Conservation (phyloP, 495 filamentous ascomycete species). For the Neurospora discreta region DNA sequence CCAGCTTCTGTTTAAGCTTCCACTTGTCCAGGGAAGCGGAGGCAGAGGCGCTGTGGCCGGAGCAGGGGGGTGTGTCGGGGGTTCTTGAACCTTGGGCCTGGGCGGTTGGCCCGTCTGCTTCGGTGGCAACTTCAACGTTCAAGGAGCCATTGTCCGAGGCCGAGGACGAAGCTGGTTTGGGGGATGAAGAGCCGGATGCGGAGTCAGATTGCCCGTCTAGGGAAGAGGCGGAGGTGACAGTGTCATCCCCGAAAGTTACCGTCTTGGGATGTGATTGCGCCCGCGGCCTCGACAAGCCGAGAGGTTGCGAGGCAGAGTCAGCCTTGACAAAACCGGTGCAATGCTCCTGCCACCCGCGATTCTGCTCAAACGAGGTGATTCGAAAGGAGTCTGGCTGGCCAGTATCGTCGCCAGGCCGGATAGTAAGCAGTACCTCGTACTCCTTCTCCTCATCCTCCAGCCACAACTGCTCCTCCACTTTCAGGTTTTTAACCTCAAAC, state of each 20-base stretch:
- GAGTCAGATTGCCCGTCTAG: slow-evolving; percentile 4
- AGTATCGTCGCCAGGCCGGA: slow-evolving; percentile 9
- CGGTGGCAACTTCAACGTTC: background rate
- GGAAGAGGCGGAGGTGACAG: background rate
- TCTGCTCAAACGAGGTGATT: slow-evolving; percentile 25
- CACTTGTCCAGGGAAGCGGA: background rate
- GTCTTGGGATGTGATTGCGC: background rate
- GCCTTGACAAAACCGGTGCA: slow-evolving; percentile 27
- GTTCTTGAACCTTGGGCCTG: background rate
- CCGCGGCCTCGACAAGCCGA: slow-evolving; percentile 7
- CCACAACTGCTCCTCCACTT: slow-evolving; percentile 13
- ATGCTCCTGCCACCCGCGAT: slow-evolving; percentile 23
- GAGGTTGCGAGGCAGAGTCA: slow-evolving; percentile 12
- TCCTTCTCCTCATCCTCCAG: slow-evolving; percentile 15
- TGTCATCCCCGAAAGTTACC: background rate
- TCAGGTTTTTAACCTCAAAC: slow-evolving; percentile 15
- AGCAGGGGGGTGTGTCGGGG: slow-evolving; percentile 7
- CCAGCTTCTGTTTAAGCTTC: slow-evolving; percentile 2
- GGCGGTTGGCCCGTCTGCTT: background rate
- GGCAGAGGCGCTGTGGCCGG: background rate
- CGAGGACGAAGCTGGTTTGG: slow-evolving; percentile 7
- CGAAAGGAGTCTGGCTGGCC: slow-evolving; percentile 19
- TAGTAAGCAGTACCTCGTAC: slow-evolving; percentile 17
- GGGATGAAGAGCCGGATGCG: slow-evolving; percentile 2
- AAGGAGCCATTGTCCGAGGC: slow-evolving; percentile 5